Conservation (phyloP, 2,329 filamentous ascomycete genomes). For the Clonostachys sp. region DNA sequence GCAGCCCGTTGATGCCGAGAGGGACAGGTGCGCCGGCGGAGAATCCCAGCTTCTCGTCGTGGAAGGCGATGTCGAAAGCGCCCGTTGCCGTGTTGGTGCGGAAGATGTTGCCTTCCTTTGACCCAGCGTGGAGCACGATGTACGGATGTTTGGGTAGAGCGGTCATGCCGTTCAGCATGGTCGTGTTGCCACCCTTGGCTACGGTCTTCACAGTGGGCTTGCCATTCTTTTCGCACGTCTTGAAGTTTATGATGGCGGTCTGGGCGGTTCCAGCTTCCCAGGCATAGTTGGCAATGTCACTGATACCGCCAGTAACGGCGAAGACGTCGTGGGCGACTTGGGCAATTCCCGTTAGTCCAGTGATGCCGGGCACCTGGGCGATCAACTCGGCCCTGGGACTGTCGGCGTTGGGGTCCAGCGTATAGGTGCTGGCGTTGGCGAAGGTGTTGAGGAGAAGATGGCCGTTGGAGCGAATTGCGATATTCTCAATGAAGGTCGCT, state of each 20-base stretch:
- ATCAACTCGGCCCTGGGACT: neutral
- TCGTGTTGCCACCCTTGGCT: slow-evolving; percentile 4
- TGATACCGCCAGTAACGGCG: slow-evolving; percentile 8
- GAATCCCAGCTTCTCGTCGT: slow-evolving; percentile 5
- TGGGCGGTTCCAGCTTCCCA: slow-evolving; percentile 3
- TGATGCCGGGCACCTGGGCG: slow-evolving; percentile 5
- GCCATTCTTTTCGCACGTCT: neutral
- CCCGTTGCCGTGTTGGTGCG: slow-evolving; percentile 8
- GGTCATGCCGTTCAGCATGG: slow-evolving; percentile 13
- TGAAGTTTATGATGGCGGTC: neutral
- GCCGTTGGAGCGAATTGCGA: neutral
- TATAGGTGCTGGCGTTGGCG: slow-evolving; percentile 10
- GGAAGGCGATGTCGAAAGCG: slow-evolving; percentile 5
- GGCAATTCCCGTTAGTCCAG: slow-evolving; percentile 8
- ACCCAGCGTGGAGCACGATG: slow-evolving; percentile 12
- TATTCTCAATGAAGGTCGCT: neutral
- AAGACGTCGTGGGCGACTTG: slow-evolving; percentile 9
- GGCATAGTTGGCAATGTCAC: slow-evolving; percentile 2
- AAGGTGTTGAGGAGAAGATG: slow-evolving; percentile 3
- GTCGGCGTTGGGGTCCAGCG: neutral
- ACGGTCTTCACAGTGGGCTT: slow-evolving; percentile 1
- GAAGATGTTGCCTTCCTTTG: slow-evolving; percentile 7
- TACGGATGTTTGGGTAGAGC: slow-evolving; percentile 5
- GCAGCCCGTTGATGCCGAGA: slow-evolving; percentile 12
- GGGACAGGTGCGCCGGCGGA: neutral